phyloP scores from a whole-genome alignment of 768 basidiomycete genomes.

The Macrolepiota albuminosa region DNA sequence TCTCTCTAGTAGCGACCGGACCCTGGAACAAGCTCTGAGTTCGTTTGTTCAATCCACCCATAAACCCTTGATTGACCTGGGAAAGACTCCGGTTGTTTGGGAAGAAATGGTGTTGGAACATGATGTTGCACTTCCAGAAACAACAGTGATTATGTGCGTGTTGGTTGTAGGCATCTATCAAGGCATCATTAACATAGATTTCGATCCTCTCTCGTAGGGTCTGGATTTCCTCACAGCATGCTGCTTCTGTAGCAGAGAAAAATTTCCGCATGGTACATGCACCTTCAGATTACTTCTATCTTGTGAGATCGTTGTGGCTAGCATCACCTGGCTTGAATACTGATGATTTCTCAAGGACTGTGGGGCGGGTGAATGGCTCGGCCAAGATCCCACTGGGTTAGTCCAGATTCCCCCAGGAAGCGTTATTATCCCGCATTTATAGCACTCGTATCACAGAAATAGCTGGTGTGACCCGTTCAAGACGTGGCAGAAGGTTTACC shows the following conservation, averaged over 20 bases:
- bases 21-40: constrained; percentile 59
- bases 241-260: constrained; percentile 48
- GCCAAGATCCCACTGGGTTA: constrained; percentile 38
- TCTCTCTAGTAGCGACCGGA: constrained; percentile 44
- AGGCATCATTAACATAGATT: not conserved
- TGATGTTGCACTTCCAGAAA: constrained; percentile 36
- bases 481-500: constrained; percentile 64
- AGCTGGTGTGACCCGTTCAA: constrained; percentile 81
- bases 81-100: constrained; percentile 81
- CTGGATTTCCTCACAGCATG: constrained; percentile 66
- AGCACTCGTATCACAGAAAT: constrained; percentile 28
- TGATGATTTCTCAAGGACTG: constrained; percentile 43
- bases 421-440: not conserved
- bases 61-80: constrained; percentile 39
- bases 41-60: constrained; percentile 58
- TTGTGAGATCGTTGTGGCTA: constrained; percentile 30
- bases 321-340: not conserved
- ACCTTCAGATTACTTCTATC: constrained; percentile 77
- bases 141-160: constrained; percentile 54
- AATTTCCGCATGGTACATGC: constrained; percentile 64
- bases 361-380: constrained; percentile 69
- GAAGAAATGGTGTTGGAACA: constrained; percentile 69
- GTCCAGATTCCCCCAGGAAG: constrained; percentile 2
- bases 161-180: not conserved
- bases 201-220: constrained; percentile 35